Conservation (phyloP, 352 stramenopile genomes). For the Pythium phragmitis region DNA sequence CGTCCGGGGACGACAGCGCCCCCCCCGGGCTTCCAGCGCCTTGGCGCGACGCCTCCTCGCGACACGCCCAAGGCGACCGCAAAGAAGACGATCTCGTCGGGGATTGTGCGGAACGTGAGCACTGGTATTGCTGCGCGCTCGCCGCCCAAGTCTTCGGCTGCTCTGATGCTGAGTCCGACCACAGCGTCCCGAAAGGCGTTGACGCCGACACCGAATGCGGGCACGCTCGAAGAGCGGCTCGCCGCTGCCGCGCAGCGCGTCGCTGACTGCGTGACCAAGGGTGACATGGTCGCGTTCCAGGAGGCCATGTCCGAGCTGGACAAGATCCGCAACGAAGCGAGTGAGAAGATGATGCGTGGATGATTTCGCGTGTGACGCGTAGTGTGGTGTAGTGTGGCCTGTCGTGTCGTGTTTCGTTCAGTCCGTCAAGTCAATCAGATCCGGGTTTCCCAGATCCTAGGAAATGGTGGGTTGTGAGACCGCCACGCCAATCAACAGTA, state of each 20-base stretch:
- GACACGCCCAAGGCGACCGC: conserved; percentile 48
- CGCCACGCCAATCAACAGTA: no score
- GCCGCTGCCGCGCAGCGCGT: conserved; percentile 28
- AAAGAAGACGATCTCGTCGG: conserved; percentile 51
- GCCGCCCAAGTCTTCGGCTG: conserved; percentile 26
- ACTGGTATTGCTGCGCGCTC: conserved; percentile 34
- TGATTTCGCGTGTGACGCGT: conserved; percentile 26
- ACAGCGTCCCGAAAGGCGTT: conserved; percentile 31
- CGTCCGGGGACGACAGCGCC: conserved; percentile 29
- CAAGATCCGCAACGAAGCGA: conserved; percentile 76
- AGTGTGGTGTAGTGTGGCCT: conserved; percentile 3
- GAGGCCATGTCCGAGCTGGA: conserved; percentile 80
- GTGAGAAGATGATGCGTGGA: conserved; percentile 58
- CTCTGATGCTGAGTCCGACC: conserved; percentile 17
- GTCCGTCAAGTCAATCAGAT: not conserved
- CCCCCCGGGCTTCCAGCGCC: conserved; percentile 48
- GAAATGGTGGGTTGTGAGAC: no score
- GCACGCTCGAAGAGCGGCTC: conserved; percentile 11
- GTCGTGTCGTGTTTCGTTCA: not conserved
- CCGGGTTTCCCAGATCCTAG: no score
- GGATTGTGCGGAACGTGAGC: conserved; percentile 52
- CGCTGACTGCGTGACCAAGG: conserved; percentile 71
- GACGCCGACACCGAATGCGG: conserved; percentile 1
- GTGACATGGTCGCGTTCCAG: conserved; percentile 82
- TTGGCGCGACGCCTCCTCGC: conserved; percentile 39